Percentiles rank a stretch among this genome's conserved stretches.
These are phyloP conservation scores for Colletotrichum shisoi DNA, from an alignment of 2,329 filamentous ascomycete species.

Conservation along the genomic window DNA sequence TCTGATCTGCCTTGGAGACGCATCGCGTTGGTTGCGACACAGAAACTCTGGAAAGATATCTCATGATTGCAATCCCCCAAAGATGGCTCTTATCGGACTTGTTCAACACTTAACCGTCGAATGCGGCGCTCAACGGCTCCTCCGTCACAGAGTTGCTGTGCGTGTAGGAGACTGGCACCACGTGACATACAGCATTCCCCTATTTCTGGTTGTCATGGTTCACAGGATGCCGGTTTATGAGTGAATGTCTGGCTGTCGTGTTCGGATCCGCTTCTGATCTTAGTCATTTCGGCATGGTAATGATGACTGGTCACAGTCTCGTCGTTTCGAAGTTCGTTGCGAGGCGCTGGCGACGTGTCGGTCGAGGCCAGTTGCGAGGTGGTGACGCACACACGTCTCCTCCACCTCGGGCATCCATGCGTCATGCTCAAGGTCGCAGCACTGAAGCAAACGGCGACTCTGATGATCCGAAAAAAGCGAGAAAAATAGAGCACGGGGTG, in stretches of 20 bases:
- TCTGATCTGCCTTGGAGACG: not conserved
- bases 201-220: not conserved
- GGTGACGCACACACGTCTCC: conserved; percentile 36
- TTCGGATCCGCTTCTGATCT: too few relatives aligned
- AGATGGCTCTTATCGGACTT: not conserved
- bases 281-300: not conserved
- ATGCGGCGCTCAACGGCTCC: not conserved
- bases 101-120: too few relatives aligned
- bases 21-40: too few relatives aligned
- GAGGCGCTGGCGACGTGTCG: conserved; percentile 4
- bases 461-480: not conserved
- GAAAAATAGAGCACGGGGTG: not conserved
- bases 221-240: too few relatives aligned
- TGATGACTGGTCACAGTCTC: not conserved
- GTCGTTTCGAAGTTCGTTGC: not conserved
- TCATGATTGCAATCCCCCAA: not conserved
- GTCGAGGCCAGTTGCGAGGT: conserved; percentile 7
- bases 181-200: conserved; percentile 4
- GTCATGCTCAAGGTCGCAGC: conserved; percentile 16
- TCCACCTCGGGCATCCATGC: conserved; percentile 38
- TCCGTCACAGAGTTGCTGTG: not conserved
- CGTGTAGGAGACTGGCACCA: not conserved
- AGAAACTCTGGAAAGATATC: too few relatives aligned
- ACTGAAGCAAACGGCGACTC: not conserved
- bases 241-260: accelerated